Base-by-base conservation (phyloP, 768 basidiomycete genomes). In the Pleurotus salmoneostramineus region DNA sequence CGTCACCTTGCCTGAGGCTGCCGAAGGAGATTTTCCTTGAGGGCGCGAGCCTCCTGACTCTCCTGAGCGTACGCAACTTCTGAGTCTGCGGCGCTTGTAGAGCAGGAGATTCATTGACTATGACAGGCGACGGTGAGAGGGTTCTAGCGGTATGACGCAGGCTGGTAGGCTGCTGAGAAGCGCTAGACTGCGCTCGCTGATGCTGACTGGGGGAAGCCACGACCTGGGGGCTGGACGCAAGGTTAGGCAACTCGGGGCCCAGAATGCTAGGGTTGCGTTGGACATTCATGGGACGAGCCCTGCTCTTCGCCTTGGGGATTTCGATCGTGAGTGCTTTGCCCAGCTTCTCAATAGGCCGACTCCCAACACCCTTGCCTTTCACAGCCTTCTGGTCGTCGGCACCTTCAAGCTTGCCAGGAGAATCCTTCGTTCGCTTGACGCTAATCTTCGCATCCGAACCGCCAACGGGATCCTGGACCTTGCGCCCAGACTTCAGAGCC, bases 11-110 rank as follows among this genome's bases (percentile, higher is more conserved):
- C 31, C 77, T 71, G 35, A 83, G 61, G 45, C 76, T 83, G 12
- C 85, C 82, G 64, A 91, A 91, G 1, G 86, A 87, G 47, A 91
- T 91, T 57, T 83, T 74, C 62, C 82, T 74, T 35, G 76, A 84
- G 31, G 77, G 76, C 2, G 72, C 76, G 47, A 68, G 48, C 74
- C 74, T 43, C 12, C 78, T 77, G 3, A 82, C 77, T 37, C 85
- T 73, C 42, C 85, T 72, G 37, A 86, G 71, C 0, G 81, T 81
- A 69, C 73, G 74, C 21, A 67, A 62, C 56, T 74, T 73, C 54
- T 70, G 66, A 4, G 68, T 63, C 10, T 68, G 34, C 8, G 32
- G 17, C 17, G 50, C 33, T 43, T 40, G 45, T 32, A 61, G 56
- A 31, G 61, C 50, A 15, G 58, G 32, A 27, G 60, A 45, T 32